These are phyloP conservation scores for Hyaloperonospora brassicae DNA, from an alignment of 352 stramenopile genomes.

Conservation along the genomic window DNA sequence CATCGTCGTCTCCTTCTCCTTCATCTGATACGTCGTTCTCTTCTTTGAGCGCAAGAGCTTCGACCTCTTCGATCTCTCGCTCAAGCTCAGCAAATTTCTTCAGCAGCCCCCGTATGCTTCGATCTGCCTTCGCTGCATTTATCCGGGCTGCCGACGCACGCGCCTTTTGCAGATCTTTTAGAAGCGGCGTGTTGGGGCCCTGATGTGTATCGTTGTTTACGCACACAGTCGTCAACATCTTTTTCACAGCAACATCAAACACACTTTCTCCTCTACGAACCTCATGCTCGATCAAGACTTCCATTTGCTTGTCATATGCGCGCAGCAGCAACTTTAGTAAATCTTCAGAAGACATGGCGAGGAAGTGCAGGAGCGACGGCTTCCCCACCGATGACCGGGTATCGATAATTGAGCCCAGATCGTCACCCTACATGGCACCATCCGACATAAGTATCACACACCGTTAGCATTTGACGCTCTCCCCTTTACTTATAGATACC, in stretches of 20 bases:
- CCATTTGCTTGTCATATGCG: slow-evolving; percentile 82
- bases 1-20: slow-evolving; percentile 29
- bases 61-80: slow-evolving; percentile 57
- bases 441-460: background rate
- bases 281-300: slow-evolving; percentile 65
- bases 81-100: slow-evolving; percentile 69
- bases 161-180: slow-evolving; percentile 61
- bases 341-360: slow-evolving; percentile 61
- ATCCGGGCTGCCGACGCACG: slow-evolving; percentile 48
- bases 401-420: slow-evolving; percentile 81
- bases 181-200: slow-evolving; percentile 41
- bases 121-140: slow-evolving; percentile 56
- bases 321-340: slow-evolving; percentile 64
- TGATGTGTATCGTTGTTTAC: slow-evolving; percentile 8
- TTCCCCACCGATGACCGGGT: slow-evolving; percentile 59
- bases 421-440: slow-evolving; percentile 41
- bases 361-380: slow-evolving; percentile 80
- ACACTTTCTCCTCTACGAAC: slow-evolving; percentile 11
- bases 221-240: slow-evolving; percentile 7
- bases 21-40: slow-evolving; percentile 40
- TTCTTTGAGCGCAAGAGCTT: slow-evolving; percentile 49
- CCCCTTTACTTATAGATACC: background rate
- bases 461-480: too few species aligned
- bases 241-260: background rate
- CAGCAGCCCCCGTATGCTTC: slow-evolving; percentile 52